Conservation (phyloP, 108 stramenopile species). For the Fistulifera solaris region DNA sequence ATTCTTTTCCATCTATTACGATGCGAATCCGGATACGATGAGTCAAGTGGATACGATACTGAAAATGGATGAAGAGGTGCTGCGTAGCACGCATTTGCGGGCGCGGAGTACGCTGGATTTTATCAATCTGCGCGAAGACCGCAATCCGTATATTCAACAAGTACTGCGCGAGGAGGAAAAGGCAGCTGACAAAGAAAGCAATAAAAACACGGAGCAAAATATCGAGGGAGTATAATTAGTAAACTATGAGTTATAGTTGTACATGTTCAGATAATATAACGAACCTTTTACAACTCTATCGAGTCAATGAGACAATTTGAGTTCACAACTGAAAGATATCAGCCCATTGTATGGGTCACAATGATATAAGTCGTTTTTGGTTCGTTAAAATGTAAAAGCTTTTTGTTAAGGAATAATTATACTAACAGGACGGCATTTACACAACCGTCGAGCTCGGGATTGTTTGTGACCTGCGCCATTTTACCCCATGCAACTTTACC, state of each 20-base stretch:
- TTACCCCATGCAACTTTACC: slow-evolving; percentile 99
- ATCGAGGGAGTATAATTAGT: neutral
- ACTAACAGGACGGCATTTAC: slow-evolving; percentile 23
- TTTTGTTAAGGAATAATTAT: slow-evolving; percentile 5
- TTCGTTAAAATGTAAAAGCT: too few species aligned
- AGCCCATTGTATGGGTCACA: too few species aligned
- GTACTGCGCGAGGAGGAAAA: neutral
- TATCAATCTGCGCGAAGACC: slow-evolving; percentile 64
- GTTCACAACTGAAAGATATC: too few species aligned
- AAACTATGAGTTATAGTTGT: too few species aligned
- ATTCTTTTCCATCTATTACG: slow-evolving; percentile 74
- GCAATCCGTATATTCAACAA: slow-evolving; percentile 72
- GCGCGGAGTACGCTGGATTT: slow-evolving; percentile 55
- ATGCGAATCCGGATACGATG: slow-evolving; percentile 58
- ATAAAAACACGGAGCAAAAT: neutral
- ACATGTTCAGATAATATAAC: too few species aligned
- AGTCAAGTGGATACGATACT: slow-evolving; percentile 51
- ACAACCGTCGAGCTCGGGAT: slow-evolving; percentile 46
- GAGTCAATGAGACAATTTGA: too few species aligned
- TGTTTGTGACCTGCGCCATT: slow-evolving; percentile 99
- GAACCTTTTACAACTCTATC: too few species aligned
- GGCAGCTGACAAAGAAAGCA: slow-evolving; percentile 3
- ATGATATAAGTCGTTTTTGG: too few species aligned
- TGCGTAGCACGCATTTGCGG: slow-evolving; percentile 69
- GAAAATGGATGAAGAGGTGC: slow-evolving; percentile 60